phyloP scores from a whole-genome alignment of 164 flowering plant species.

The Annona squamosa region DNA sequence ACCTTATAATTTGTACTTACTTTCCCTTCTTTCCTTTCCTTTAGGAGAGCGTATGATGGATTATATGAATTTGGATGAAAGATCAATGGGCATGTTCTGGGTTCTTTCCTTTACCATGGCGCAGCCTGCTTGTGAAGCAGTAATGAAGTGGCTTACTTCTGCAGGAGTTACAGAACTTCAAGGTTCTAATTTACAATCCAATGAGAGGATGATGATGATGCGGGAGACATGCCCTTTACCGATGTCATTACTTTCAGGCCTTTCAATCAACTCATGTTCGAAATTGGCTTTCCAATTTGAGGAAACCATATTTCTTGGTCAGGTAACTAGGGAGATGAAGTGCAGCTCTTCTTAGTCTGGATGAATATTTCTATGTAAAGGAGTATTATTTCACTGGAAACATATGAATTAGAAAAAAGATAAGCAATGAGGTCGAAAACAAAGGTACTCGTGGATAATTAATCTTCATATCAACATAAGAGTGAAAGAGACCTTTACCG shows the following conservation, averaged over 20 bases:
- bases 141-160: slow-evolving; percentile 75
- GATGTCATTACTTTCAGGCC: slow-evolving; percentile 78
- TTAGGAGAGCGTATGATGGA: slow-evolving; percentile 90
- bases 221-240: slow-evolving; percentile 86
- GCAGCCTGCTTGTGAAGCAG: slow-evolving; percentile 87
- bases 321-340: slow-evolving; percentile 36
- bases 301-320: slow-evolving; percentile 73
- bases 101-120: slow-evolving; percentile 95
- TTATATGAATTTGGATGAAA: slow-evolving; percentile 85
- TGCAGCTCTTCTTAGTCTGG: not conserved
- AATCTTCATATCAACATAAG: too few relatives aligned
- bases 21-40: not conserved
- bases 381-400: not conserved
- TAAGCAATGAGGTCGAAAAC: too few relatives aligned
- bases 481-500: too few relatives aligned
- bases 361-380: not conserved
- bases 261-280: slow-evolving; percentile 70
- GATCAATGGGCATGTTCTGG: slow-evolving; percentile 99
- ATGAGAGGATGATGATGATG: slow-evolving; percentile 73
- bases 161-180: slow-evolving; percentile 70
- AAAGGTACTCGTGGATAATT: too few relatives aligned
- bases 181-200: slow-evolving; percentile 61
- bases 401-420: too few relatives aligned
- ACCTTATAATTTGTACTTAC: not conserved
- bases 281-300: slow-evolving; percentile 82